These are phyloP conservation scores for Tylopilus sp. DNA, from an alignment of 1,284 basidiomycete species.

Conservation along the genomic window DNA sequence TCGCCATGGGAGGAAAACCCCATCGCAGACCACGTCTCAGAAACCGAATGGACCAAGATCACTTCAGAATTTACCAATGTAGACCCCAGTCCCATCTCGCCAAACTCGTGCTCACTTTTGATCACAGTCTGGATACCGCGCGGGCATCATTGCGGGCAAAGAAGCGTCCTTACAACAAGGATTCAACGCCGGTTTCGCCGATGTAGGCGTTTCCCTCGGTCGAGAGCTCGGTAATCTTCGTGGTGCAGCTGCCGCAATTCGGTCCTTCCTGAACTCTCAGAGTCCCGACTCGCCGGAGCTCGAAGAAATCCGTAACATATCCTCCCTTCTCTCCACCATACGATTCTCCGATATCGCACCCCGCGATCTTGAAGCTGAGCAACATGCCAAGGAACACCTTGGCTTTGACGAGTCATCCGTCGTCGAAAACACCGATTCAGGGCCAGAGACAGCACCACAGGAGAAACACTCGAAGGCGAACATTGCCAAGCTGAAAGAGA, in stretches of 20 bases:
- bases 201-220: constrained; percentile 70
- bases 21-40: constrained; percentile 27
- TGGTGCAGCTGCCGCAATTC: constrained; percentile 59
- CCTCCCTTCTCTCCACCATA: constrained; percentile 50
- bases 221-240: constrained; percentile 67
- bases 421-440: constrained; percentile 42
- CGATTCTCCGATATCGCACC: constrained; percentile 66
- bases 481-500: constrained; percentile 39
- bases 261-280: constrained; percentile 46
- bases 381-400: constrained; percentile 64
- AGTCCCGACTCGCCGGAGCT: constrained; percentile 15
- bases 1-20: constrained; percentile 55
- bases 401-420: constrained; percentile 35
- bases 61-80: constrained; percentile 67
- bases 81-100: constrained; percentile 14
- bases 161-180: constrained; percentile 75
- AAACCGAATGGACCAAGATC: constrained; percentile 63
- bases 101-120: constrained; percentile 1
- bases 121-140: constrained; percentile 75
- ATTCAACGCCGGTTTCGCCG: constrained; percentile 76
- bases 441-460: constrained; percentile 30
- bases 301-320: constrained; percentile 51
- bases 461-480: constrained; percentile 40
- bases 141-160: constrained; percentile 84
- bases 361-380: constrained; percentile 66